phyloP scores from a whole-genome alignment of 495 filamentous ascomycete genomes.

The Talaromyces adpressus region DNA sequence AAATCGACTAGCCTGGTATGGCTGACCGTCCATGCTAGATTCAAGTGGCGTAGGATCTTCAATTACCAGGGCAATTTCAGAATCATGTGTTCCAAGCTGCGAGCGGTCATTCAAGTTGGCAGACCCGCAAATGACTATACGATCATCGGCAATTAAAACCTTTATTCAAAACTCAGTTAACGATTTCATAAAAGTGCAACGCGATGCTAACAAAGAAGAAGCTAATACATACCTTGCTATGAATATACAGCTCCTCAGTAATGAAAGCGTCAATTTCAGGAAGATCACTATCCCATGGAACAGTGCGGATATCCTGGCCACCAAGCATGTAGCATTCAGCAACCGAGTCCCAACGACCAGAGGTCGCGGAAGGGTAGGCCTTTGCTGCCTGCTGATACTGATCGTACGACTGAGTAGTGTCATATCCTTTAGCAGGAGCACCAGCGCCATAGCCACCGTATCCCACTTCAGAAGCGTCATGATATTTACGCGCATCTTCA shows the following conservation, averaged over 20 bases:
- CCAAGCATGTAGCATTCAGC: conserved; percentile 79
- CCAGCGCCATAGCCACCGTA: conserved; percentile 33
- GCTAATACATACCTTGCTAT: conserved; percentile 61
- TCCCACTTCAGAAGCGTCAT: conserved; percentile 45
- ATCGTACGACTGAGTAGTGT: conserved; percentile 39
- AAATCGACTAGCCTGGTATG: conserved; percentile 69
- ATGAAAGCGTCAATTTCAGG: conserved; percentile 85
- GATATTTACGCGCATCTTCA: conserved; percentile 58
- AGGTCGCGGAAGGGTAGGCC: conserved; percentile 25
- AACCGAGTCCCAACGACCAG: conserved; percentile 66
- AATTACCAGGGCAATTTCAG: conserved; percentile 74
- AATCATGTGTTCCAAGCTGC: conserved; percentile 81
- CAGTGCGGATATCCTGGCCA: conserved; percentile 64
- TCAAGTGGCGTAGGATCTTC: conserved; percentile 67
- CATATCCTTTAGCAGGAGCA: conserved; percentile 29
- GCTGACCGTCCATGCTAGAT: conserved; percentile 63
- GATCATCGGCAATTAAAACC: conserved; percentile 88
- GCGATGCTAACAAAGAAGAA: neutral
- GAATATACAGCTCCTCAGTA: conserved; percentile 88
- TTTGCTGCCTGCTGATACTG: conserved; percentile 64
- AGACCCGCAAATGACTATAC: conserved; percentile 80
- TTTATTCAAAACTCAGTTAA: conserved; percentile 13
- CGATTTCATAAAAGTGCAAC: conserved; percentile 6
- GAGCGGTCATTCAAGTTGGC: conserved; percentile 95
- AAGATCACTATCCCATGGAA: conserved; percentile 68